Percentiles rank a stretch among this genome's conserved stretches.
Evolutionary conservation across 768 basidiomycete species (phyloP).

Genomic region (Neoboletus brunneissimus): DNA sequence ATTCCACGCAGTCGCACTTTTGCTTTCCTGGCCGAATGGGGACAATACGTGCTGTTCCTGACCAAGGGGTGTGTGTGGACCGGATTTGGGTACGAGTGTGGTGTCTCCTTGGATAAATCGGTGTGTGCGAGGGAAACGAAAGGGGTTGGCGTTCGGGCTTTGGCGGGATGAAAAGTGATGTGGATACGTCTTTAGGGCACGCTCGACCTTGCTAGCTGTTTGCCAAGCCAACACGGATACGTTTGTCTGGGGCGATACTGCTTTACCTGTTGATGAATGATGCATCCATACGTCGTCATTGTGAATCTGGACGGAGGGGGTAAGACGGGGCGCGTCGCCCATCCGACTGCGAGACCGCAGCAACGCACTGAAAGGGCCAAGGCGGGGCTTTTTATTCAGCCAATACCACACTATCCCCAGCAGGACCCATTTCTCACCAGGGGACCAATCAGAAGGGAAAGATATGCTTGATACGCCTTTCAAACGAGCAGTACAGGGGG

Average conservation of each 20-base stretch:
- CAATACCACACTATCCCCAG: not conserved
- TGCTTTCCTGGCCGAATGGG: slow-evolving; percentile 13
- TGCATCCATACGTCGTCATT: not conserved
- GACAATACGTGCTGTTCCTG: not conserved
- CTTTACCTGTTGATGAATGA: not conserved
- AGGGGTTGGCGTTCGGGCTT: not conserved
- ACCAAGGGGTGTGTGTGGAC: not conserved
- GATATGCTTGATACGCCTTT: not conserved
- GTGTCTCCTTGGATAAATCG: not conserved
- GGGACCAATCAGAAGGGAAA: not conserved
- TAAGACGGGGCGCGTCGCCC: not conserved
- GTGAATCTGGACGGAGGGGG: not conserved
- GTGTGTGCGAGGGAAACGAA: not conserved
- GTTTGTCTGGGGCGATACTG: not conserved
- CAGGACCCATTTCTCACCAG: not conserved
- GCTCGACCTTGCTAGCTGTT: not conserved
- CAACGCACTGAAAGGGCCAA: not conserved
- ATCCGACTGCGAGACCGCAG: not conserved
- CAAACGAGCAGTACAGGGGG: not conserved
- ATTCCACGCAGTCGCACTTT: slow-evolving; percentile 6
- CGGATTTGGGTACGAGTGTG: slow-evolving; percentile 2
- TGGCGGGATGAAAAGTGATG: not conserved
- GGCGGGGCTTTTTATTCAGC: not conserved
- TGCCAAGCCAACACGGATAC: not conserved
- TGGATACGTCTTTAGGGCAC: not conserved